Conservation (phyloP, 805 yeast species). For the Kuraishia ogatae region DNA sequence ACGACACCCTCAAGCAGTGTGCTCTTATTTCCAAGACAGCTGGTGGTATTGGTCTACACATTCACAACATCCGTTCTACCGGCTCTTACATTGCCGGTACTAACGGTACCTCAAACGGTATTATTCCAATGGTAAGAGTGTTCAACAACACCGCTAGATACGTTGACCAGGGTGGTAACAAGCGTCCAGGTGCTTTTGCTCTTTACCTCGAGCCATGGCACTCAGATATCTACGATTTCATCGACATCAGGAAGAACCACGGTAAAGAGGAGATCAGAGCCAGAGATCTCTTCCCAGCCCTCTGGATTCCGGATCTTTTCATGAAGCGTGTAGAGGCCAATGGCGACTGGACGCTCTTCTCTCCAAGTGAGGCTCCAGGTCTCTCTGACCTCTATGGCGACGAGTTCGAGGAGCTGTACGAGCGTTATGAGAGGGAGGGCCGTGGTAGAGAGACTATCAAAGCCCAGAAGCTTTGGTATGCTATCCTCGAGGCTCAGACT, state of each 20-base stretch:
- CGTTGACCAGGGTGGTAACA: conserved; percentile 98
- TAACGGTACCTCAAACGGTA: conserved; percentile 86
- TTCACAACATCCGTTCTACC: conserved; percentile 76
- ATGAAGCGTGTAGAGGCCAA: conserved; percentile 82
- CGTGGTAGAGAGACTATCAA: conserved; percentile 55
- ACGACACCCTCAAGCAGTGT: conserved; percentile 77
- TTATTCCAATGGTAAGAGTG: conserved; percentile 94
- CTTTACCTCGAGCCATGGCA: conserved; percentile 97
- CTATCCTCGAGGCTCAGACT: conserved; percentile 84
- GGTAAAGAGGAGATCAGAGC: conserved; percentile 94
- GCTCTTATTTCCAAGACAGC: conserved; percentile 91
- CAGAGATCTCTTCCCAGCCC: conserved; percentile 84
- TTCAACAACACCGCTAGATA: conserved; percentile 94
- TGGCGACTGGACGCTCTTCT: conserved; percentile 81
- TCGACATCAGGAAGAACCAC: conserved; percentile 85
- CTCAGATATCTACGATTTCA: conserved; percentile 77
- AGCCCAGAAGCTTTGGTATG: conserved; percentile 89
- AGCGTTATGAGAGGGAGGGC: conserved; percentile 63
- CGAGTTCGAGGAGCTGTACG: conserved; percentile 67
- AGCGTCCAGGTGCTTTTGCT: conserved; percentile 97
- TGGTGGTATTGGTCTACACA: conserved; percentile 91
- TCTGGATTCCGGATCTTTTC: conserved; percentile 93
- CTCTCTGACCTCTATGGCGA: conserved; percentile 77
- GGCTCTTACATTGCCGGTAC: conserved; percentile 90
- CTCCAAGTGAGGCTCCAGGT: conserved; percentile 86